A percentile compares a stretch with the other conserved stretches of the same genome.
Conservation (phyloP, 2,329 filamentous ascomycete species). For the Amauroascus niger region DNA sequence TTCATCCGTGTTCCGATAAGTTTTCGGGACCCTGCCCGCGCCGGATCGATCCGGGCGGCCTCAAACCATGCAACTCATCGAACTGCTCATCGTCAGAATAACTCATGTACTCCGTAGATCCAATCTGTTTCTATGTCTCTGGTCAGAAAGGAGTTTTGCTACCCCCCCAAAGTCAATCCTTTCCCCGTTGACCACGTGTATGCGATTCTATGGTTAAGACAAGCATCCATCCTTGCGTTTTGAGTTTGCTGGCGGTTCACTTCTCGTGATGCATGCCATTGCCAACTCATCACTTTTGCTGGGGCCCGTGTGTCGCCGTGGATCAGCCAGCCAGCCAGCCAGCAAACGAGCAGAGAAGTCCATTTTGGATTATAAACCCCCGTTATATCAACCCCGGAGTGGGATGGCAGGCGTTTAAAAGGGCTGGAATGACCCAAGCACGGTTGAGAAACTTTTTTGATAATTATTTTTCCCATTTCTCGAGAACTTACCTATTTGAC, state of each 20-base stretch:
- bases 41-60: too few species aligned
- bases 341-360: not conserved
- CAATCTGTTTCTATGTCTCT: too few species aligned
- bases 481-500: too few species aligned
- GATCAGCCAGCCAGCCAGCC: not conserved
- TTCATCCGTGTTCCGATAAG: too few species aligned
- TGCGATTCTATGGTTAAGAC: not conserved
- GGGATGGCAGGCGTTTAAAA: not conserved
- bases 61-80: too few species aligned
- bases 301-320: slow-evolving; percentile 14
- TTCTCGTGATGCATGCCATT: slow-evolving; percentile 12
- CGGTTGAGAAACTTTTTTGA: not conserved
- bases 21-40: too few species aligned
- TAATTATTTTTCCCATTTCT: not conserved
- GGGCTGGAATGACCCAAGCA: not conserved
- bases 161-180: too few species aligned
- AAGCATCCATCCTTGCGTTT: not conserved
- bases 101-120: too few species aligned
- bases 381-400: not conserved
- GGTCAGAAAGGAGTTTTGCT: too few species aligned
- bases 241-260: not conserved
- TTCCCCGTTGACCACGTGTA: slow-evolving; percentile 5
- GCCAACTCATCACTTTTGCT: slow-evolving; percentile 21
- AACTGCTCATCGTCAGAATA: too few species aligned
- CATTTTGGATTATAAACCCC: not conserved